phyloP scores from a whole-genome alignment of 257 asterid species.

The Ilex aquifolium region DNA sequence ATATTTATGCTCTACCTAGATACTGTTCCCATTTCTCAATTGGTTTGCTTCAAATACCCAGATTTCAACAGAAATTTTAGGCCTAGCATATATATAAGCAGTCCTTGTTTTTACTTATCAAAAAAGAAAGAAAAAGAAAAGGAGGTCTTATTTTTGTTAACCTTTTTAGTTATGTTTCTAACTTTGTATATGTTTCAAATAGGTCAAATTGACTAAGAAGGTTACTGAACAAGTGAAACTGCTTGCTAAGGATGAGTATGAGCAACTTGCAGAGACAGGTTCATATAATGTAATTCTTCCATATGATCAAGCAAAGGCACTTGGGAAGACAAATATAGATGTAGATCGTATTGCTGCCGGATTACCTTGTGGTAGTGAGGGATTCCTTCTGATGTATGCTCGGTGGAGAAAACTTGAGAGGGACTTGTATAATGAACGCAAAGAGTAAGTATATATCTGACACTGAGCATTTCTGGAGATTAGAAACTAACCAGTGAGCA shows the following conservation, averaged over 20 bases:
- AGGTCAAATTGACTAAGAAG: constrained; percentile 83
- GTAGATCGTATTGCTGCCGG: constrained; percentile 98
- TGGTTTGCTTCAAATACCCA: too few species aligned
- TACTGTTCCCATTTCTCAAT: too few species aligned
- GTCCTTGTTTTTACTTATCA: neutral
- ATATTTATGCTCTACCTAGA: too few species aligned
- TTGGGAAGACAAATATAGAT: constrained; percentile 94
- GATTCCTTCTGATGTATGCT: constrained; percentile 97
- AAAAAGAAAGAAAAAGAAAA: neutral
- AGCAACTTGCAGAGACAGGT: constrained; percentile 68
- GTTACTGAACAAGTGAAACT: constrained; percentile 87
- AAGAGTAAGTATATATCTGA: constrained; percentile 42
- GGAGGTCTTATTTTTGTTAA: constrained; percentile 1
- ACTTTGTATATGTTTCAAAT: constrained; percentile 9
- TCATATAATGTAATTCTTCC: constrained; percentile 75
- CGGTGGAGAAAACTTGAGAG: constrained; percentile 96
- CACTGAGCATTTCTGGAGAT: constrained; percentile 6
- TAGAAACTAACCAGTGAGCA: neutral
- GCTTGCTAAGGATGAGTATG: constrained; percentile 84
- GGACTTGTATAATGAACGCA: constrained; percentile 87
- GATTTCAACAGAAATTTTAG: neutral
- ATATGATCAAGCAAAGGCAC: constrained; percentile 98
- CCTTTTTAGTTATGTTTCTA: neutral
- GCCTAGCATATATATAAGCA: neutral
- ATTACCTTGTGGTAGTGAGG: constrained; percentile 96